Percentiles rank a stretch among this genome's conserved stretches.
phyloP scores from a whole-genome alignment of 106 monocot species.

The Hemerocallis citrina region DNA sequence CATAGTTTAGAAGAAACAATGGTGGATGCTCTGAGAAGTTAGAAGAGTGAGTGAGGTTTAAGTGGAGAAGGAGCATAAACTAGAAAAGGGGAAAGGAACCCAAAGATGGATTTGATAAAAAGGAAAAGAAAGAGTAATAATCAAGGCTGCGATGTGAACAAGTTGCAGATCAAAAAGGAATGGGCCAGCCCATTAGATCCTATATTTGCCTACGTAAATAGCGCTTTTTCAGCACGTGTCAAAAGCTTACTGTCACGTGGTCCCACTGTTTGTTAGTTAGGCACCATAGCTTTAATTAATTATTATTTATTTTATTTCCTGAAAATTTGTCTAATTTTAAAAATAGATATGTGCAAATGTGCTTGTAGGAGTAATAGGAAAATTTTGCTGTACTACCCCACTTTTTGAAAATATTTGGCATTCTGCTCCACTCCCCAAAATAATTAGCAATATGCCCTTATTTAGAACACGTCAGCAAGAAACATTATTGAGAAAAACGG shows the following conservation, averaged over 20 bases:
- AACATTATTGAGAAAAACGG: too few relatives aligned
- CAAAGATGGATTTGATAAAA: constrained; percentile 9
- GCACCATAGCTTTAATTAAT: neutral
- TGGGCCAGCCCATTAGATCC: neutral
- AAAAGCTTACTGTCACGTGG: neutral
- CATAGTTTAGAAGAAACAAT: too few relatives aligned
- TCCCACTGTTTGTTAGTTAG: neutral
- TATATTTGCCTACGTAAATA: neutral
- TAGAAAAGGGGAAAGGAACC: constrained; percentile 5
- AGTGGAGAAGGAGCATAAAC: constrained; percentile 7
- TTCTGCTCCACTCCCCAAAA: too few relatives aligned
- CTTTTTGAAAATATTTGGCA: too few relatives aligned
- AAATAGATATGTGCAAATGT: too few relatives aligned
- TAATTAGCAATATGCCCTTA: too few relatives aligned
- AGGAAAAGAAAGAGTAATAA: neutral
- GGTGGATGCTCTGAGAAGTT: too few relatives aligned
- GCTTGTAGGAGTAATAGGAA: too few relatives aligned
- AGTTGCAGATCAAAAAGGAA: neutral
- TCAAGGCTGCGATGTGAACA: neutral
- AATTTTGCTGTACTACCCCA: too few relatives aligned
- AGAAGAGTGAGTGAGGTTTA: neutral
- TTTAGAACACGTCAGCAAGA: too few relatives aligned
- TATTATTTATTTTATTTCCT: too few relatives aligned
- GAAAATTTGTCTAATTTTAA: too few relatives aligned
- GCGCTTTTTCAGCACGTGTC: neutral